Percentiles rank a stretch among this genome's conserved stretches.
Conservation (phyloP, 495 filamentous ascomycete genomes). For the Aspergillus hancockii region DNA sequence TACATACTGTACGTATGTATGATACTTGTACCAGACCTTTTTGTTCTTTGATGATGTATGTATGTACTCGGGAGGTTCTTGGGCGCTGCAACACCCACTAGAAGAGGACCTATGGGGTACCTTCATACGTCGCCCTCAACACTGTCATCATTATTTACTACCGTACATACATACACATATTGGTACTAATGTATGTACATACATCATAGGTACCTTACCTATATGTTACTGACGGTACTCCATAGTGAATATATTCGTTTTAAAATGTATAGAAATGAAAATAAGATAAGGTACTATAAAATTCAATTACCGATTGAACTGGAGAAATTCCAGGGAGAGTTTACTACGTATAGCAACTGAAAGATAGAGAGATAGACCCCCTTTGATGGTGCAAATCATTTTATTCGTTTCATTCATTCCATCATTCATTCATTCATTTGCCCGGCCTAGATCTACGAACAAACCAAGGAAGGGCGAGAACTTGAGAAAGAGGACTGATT, state of each 20-base stretch:
- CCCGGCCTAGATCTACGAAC: no score
- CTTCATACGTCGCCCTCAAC: constrained; percentile 1
- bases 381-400: no score
- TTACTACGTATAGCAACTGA: no score
- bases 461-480: no score
- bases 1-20: constrained; percentile 14
- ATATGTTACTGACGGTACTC: neutral
- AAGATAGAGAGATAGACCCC: no score
- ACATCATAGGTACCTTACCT: neutral
- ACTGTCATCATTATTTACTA: neutral
- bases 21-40: neutral
- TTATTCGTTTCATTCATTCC: no score
- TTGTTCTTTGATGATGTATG: neutral
- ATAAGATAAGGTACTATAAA: no score
- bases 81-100: neutral
- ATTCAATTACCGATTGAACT: no score
- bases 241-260: no score
- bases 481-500: constrained; percentile 1
- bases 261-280: no score
- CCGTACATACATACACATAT: neutral
- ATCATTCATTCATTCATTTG: no score
- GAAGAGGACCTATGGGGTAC: neutral
- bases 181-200: neutral
- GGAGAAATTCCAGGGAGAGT: no score
- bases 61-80: neutral